Percentiles rank a stretch among this genome's conserved stretches.
Evolutionary conservation across 805 yeast genomes (phyloP).

Genomic region (Yarrowia sp.): DNA sequence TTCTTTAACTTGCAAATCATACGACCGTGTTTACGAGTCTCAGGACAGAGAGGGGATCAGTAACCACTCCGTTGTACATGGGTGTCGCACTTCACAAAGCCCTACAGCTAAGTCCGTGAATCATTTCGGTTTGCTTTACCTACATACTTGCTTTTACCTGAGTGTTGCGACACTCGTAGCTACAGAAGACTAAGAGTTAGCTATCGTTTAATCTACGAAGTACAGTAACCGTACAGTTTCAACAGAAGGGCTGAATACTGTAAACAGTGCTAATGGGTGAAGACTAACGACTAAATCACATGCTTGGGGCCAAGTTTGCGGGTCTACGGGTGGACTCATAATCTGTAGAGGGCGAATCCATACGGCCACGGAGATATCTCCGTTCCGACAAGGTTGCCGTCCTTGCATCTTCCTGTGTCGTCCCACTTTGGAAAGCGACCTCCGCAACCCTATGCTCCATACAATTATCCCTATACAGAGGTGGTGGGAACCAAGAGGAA

Average conservation of each 20-base stretch:
- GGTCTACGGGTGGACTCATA: too few relatives aligned
- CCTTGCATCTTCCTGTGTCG: background rate
- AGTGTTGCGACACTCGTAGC: background rate
- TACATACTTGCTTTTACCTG: background rate
- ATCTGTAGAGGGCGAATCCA: too few relatives aligned
- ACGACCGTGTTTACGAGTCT: constrained; percentile 4
- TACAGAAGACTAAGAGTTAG: background rate
- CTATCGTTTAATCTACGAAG: background rate
- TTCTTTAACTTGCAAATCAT: constrained; percentile 18
- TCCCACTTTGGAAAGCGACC: constrained; percentile 10
- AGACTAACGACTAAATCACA: background rate
- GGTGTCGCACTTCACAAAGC: background rate
- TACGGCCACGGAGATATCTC: background rate
- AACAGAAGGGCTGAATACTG: constrained; percentile 1
- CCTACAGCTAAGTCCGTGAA: constrained; percentile 2
- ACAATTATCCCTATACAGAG: constrained; percentile 3
- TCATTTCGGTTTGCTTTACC: background rate
- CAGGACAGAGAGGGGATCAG: background rate
- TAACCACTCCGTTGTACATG: background rate
- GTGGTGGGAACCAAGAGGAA: background rate
- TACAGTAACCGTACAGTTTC: background rate
- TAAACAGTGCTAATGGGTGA: background rate
- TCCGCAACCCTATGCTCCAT: constrained; percentile 7
- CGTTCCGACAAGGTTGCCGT: constrained; percentile 27
- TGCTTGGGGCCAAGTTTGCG: background rate